Evolutionary conservation across 257 asterid genomes (phyloP).

Genomic region (Przewalskia tangutica): DNA sequence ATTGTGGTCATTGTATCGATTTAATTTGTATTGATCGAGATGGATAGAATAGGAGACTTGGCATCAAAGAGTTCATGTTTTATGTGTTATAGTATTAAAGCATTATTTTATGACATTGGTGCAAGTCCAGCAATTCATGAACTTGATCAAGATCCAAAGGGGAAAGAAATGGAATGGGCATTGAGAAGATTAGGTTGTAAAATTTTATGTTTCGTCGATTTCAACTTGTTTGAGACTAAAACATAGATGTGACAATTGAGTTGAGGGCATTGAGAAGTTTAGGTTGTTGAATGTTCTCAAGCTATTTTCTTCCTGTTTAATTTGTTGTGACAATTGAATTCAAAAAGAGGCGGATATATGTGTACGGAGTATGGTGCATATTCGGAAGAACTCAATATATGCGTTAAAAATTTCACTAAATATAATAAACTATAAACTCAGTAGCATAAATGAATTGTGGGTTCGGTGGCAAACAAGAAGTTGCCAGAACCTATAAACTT

Average conservation of each 20-base stretch:
- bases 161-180: slow-evolving; percentile 13
- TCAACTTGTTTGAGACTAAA: background rate
- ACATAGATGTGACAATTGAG: too few relatives aligned
- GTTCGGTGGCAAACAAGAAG: background rate
- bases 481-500: background rate
- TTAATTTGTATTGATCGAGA: background rate
- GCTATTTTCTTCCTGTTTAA: background rate
- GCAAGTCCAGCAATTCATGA: slow-evolving; percentile 17
- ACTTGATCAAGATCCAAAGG: slow-evolving; percentile 10
- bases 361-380: too few relatives aligned
- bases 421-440: background rate
- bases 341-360: background rate
- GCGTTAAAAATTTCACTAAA: background rate
- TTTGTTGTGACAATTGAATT: background rate
- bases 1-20: background rate
- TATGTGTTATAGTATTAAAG: slow-evolving; percentile 15
- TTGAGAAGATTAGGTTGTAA: slow-evolving; percentile 10
- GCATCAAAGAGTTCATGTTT: slow-evolving; percentile 16
- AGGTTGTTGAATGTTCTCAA: background rate
- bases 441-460: background rate
- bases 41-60: slow-evolving; percentile 11
- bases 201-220: background rate
- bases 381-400: background rate
- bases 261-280: too few relatives aligned
- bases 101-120: slow-evolving; percentile 12